Conservation (phyloP, 2,329 filamentous ascomycete species). For the Herpomyces periplanetae region DNA sequence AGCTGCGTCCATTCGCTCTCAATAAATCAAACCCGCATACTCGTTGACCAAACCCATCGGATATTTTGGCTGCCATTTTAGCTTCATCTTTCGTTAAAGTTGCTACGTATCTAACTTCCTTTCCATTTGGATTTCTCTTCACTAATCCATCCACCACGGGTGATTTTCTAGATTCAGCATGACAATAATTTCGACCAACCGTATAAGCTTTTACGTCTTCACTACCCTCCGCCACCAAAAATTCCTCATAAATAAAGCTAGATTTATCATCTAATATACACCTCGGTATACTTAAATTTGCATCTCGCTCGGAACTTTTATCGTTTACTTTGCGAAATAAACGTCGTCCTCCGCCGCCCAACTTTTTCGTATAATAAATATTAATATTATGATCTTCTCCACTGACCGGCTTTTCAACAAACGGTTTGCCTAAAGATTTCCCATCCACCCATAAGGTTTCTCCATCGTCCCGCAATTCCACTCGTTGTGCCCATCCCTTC, state of each 20-base stretch:
- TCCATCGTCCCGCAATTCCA: conserved; percentile 59
- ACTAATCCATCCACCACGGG: conserved; percentile 89
- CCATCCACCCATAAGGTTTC: conserved; percentile 69
- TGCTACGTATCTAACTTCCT: conserved; percentile 83
- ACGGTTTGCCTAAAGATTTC: conserved; percentile 41
- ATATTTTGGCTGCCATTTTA: conserved; percentile 55
- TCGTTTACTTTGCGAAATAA: conserved; percentile 93
- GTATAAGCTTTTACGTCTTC: conserved; percentile 98
- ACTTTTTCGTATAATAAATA: conserved; percentile 66
- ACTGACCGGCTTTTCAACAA: conserved; percentile 92
- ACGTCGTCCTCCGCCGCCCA: conserved; percentile 55
- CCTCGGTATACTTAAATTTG: conserved; percentile 30
- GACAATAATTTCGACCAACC: conserved; percentile 63
- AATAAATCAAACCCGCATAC: conserved; percentile 88
- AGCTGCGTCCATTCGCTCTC: conserved; percentile 54
- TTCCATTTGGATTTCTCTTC: conserved; percentile 76
- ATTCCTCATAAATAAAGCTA: conserved; percentile 90
- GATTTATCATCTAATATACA: conserved; percentile 38
- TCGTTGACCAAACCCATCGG: conserved; percentile 58
- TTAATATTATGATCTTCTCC: conserved; percentile 96
- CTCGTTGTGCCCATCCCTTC: conserved; percentile 20
- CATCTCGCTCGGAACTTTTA: conserved; percentile 82
- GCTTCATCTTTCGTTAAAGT: conserved; percentile 40
- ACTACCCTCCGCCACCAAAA: conserved; percentile 76
- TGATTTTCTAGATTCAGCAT: conserved; percentile 84